These are phyloP conservation scores for Yarrowia sp. DNA, from an alignment of 805 yeast genomes.

Conservation along the genomic window DNA sequence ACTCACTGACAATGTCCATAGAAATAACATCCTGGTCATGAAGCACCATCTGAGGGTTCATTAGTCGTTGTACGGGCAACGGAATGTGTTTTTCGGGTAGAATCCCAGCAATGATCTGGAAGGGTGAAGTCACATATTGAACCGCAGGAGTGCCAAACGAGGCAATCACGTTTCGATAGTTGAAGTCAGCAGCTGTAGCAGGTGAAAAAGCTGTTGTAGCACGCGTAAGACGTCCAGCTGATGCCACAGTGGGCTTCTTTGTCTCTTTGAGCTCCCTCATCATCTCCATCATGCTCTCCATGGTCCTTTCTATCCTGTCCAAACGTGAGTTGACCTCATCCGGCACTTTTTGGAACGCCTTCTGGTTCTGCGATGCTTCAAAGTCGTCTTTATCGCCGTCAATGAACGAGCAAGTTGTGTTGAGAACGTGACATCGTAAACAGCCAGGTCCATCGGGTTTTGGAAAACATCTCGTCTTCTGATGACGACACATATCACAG, in stretches of 20 bases:
- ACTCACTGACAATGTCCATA: conserved; percentile 48
- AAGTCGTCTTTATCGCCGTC: conserved; percentile 30
- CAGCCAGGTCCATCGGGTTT: conserved; percentile 49
- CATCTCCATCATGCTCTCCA: conserved; percentile 26
- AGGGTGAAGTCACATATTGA: conserved; percentile 47
- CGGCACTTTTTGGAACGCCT: conserved; percentile 27
- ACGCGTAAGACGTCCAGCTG: neutral
- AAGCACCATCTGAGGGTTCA: conserved; percentile 36
- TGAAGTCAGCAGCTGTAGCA: neutral
- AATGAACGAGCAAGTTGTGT: conserved; percentile 53
- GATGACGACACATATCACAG: conserved; percentile 54
- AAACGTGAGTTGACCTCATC: conserved; percentile 33
- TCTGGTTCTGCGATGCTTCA: conserved; percentile 3
- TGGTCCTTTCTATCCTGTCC: conserved; percentile 30
- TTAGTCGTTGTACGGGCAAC: conserved; percentile 41
- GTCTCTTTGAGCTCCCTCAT: conserved; percentile 1
- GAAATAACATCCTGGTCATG: conserved; percentile 50
- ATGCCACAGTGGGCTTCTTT: conserved; percentile 9
- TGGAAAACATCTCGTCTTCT: conserved; percentile 62
- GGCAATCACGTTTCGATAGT: conserved; percentile 24
- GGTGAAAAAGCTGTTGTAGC: neutral
- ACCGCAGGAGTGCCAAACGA: conserved; percentile 43
- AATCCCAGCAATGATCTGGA: conserved; percentile 43
- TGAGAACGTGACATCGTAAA: conserved; percentile 56
- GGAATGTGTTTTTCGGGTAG: conserved; percentile 39